phyloP scores from a whole-genome alignment of 352 stramenopile species.

The Pilasporangium apinafurcum region DNA sequence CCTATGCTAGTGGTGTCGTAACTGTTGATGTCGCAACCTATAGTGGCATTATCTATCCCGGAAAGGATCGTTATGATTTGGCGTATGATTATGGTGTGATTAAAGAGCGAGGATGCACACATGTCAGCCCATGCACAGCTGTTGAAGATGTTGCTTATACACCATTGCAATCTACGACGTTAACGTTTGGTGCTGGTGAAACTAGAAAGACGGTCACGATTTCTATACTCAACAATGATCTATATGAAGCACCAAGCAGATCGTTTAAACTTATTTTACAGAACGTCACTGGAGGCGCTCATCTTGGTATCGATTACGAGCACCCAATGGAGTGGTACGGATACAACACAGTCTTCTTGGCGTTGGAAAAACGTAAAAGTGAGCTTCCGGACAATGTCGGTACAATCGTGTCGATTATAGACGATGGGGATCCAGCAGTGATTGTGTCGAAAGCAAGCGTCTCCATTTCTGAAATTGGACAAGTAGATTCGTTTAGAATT shows the following conservation, averaged over 20 bases:
- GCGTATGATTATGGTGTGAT: constrained; percentile 57
- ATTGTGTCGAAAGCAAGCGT: constrained; percentile 60
- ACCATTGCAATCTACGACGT: constrained; percentile 25
- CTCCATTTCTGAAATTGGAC: constrained; percentile 61
- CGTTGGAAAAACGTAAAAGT: constrained; percentile 22
- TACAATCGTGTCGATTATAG: constrained; percentile 59
- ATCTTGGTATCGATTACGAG: constrained; percentile 56
- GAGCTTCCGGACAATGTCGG: constrained; percentile 52
- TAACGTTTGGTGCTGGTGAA: constrained; percentile 46
- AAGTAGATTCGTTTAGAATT: constrained; percentile 40
- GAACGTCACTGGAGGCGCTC: constrained; percentile 39
- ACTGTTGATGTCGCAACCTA: constrained; percentile 58
- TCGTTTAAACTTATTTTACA: constrained; percentile 58
- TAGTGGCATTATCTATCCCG: constrained; percentile 40
- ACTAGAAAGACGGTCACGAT: constrained; percentile 38
- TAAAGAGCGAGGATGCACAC: constrained; percentile 36
- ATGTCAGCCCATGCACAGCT: constrained; percentile 62
- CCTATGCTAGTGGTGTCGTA: constrained; percentile 46
- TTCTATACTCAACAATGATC: constrained; percentile 42
- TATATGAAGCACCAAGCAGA: constrained; percentile 54
- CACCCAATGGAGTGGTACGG: constrained; percentile 46
- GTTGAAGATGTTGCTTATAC: constrained; percentile 34
- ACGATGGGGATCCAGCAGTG: constrained; percentile 56
- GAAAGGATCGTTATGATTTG: constrained; percentile 31
- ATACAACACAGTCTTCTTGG: constrained; percentile 29